phyloP scores from a whole-genome alignment of 805 yeast species.

The Yarrowia sp. region DNA sequence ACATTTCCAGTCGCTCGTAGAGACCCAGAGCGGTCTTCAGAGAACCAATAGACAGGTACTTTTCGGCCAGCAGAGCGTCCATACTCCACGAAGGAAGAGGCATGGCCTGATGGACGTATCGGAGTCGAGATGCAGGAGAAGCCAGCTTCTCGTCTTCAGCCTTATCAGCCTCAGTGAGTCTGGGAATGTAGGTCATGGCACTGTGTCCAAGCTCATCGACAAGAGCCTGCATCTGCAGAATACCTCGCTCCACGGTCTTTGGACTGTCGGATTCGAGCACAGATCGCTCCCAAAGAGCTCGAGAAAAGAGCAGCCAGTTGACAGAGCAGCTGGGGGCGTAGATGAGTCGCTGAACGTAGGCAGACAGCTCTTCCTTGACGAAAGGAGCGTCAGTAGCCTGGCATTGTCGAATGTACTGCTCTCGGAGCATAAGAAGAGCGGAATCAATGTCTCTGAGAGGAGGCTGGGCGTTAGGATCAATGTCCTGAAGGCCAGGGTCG shows the following conservation, averaged over 20 bases:
- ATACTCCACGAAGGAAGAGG: slow-evolving; percentile 83
- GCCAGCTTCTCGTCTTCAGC: slow-evolving; percentile 42
- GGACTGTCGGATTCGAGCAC: slow-evolving; percentile 78
- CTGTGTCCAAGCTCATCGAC: slow-evolving; percentile 85
- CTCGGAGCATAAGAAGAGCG: slow-evolving; percentile 73
- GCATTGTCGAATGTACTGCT: slow-evolving; percentile 67
- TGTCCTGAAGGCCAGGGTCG: slow-evolving; percentile 49
- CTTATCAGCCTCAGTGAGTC: slow-evolving; percentile 46
- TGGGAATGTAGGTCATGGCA: slow-evolving; percentile 56
- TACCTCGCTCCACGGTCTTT: slow-evolving; percentile 91
- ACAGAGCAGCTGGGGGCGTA: slow-evolving; percentile 55
- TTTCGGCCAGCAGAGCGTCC: slow-evolving; percentile 84
- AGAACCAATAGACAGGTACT: slow-evolving; percentile 83
- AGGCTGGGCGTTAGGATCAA: slow-evolving; percentile 89
- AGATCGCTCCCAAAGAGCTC: slow-evolving; percentile 91
- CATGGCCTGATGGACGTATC: slow-evolving; percentile 76
- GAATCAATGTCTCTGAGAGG: slow-evolving; percentile 70
- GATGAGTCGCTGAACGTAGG: slow-evolving; percentile 77
- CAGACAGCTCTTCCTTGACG: slow-evolving; percentile 81
- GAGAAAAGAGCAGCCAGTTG: slow-evolving; percentile 79
- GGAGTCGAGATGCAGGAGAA: slow-evolving; percentile 61
- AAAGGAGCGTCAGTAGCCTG: slow-evolving; percentile 75
- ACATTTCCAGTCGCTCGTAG: slow-evolving; percentile 76
- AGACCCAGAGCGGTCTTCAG: slow-evolving; percentile 87
- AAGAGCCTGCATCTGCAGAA: slow-evolving; percentile 87